Conservation (phyloP, 2,329 filamentous ascomycete genomes). For the Epichloe scottii region DNA sequence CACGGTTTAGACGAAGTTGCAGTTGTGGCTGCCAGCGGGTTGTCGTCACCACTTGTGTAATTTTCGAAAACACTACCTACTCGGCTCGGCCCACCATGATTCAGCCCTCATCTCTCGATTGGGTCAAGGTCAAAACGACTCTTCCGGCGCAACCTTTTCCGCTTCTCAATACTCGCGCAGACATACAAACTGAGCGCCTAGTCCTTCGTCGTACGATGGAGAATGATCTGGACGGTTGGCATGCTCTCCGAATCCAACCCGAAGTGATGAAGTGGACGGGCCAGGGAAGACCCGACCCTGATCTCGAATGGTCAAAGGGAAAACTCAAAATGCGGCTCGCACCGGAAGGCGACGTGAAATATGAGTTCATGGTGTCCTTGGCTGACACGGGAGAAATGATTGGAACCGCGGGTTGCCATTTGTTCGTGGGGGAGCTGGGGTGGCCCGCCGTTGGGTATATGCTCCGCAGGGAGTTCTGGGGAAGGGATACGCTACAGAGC, state of each 20-base stretch:
- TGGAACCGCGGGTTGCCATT: slow-evolving; percentile 34
- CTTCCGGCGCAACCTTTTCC: slow-evolving; percentile 31
- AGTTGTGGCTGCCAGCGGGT: too few relatives aligned
- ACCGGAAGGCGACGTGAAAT: slow-evolving; percentile 36
- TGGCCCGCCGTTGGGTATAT: slow-evolving; percentile 51
- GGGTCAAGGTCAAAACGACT: slow-evolving; percentile 34
- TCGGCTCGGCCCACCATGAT: not conserved
- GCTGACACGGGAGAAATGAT: slow-evolving; percentile 36
- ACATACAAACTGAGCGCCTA: slow-evolving; percentile 39
- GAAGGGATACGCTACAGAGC: slow-evolving; percentile 44
- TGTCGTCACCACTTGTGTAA: not conserved
- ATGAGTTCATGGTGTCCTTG: slow-evolving; percentile 43
- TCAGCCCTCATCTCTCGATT: slow-evolving; percentile 13
- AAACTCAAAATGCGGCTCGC: slow-evolving; percentile 31
- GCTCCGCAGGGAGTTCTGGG: slow-evolving; percentile 40
- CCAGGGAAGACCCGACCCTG: slow-evolving; percentile 27
- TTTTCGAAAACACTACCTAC: not conserved
- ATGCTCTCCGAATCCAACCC: slow-evolving; percentile 40
- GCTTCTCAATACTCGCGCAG: slow-evolving; percentile 22
- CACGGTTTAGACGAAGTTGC: not conserved
- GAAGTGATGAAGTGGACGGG: slow-evolving; percentile 51
- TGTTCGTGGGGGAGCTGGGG: slow-evolving; percentile 23
- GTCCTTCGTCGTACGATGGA: slow-evolving; percentile 36
- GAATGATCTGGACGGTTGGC: slow-evolving; percentile 37
- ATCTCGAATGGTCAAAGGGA: slow-evolving; percentile 29